phyloP scores from a whole-genome alignment of 169 alveolate species.

The Perkinsus olseni region DNA sequence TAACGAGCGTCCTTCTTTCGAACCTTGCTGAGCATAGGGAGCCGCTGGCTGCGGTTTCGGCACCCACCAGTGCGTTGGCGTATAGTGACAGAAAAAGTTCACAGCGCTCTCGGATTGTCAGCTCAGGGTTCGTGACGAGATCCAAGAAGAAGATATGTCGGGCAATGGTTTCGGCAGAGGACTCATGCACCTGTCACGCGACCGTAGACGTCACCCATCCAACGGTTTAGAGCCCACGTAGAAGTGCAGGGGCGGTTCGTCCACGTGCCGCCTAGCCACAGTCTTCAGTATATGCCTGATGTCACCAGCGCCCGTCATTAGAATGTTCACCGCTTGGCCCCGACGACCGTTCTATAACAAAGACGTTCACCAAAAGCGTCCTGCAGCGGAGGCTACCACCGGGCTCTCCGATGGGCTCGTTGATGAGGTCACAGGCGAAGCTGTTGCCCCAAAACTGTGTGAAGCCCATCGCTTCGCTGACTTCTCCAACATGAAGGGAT shows the following conservation, averaged over 20 bases:
- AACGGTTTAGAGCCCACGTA: not conserved
- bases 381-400: conserved; percentile 14
- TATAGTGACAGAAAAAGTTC: conserved; percentile 20
- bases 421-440: conserved; percentile 44
- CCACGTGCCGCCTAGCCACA: conserved; percentile 25
- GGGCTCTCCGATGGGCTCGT: conserved; percentile 19
- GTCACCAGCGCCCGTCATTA: conserved; percentile 55
- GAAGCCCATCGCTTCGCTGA: conserved; percentile 48
- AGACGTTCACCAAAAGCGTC: not conserved
- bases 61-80: not conserved
- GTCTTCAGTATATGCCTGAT: conserved; percentile 55
- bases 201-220: not conserved
- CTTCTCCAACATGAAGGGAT: not conserved
- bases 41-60: conserved; percentile 32
- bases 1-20: conserved; percentile 55
- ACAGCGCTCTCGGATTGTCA: conserved; percentile 48
- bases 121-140: conserved; percentile 43
- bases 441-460: conserved; percentile 57
- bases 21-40: conserved; percentile 49
- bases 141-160: conserved; percentile 54
- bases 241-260: conserved; percentile 33
- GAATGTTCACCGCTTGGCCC: conserved; percentile 12
- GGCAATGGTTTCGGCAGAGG: conserved; percentile 51
- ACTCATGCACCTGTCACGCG: conserved; percentile 58
- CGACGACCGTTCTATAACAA: not conserved